Percentiles rank a stretch among this genome's conserved stretches.
Evolutionary conservation across 805 yeast species (phyloP).

Genomic region (Sungouiozyma intestinalis): DNA sequence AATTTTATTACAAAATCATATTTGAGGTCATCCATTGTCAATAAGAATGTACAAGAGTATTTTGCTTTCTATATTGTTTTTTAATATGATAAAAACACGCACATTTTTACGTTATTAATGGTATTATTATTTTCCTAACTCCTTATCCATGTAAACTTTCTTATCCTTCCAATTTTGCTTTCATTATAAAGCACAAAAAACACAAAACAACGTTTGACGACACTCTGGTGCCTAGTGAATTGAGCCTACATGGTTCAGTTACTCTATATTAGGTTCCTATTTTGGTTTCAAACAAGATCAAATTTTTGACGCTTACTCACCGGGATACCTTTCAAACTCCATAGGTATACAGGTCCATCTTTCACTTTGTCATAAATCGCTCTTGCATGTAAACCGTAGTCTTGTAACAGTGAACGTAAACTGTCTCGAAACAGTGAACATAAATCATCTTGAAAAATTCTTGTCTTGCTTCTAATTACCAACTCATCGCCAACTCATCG

Average conservation of each 20-base stretch:
- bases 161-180: no score
- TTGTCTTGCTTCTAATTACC: no score
- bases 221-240: slow-evolving; percentile 13
- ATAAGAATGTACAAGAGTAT: slow-evolving; percentile 5
- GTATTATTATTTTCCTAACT: not conserved
- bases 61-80: slow-evolving; percentile 2
- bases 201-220: slow-evolving; percentile 8
- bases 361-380: slow-evolving; percentile 30
- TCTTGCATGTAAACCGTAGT: no score
- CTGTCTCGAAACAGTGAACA: no score
- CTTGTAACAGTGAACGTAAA: no score
- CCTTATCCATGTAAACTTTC: no score
- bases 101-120: slow-evolving; percentile 1
- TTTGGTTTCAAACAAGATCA: slow-evolving; percentile 69
- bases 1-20: slow-evolving; percentile 1
- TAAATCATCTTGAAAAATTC: not conserved
- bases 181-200: no score
- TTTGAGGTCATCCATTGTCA: not conserved
- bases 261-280: slow-evolving; percentile 43
- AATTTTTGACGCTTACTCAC: slow-evolving; percentile 63
- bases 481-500: no score
- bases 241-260: not conserved
- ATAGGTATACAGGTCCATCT: slow-evolving; percentile 59
- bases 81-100: not conserved
- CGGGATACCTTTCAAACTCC: slow-evolving; percentile 34